Conservation (phyloP, 495 filamentous ascomycete species). For the Pyrenula massariospora region DNA sequence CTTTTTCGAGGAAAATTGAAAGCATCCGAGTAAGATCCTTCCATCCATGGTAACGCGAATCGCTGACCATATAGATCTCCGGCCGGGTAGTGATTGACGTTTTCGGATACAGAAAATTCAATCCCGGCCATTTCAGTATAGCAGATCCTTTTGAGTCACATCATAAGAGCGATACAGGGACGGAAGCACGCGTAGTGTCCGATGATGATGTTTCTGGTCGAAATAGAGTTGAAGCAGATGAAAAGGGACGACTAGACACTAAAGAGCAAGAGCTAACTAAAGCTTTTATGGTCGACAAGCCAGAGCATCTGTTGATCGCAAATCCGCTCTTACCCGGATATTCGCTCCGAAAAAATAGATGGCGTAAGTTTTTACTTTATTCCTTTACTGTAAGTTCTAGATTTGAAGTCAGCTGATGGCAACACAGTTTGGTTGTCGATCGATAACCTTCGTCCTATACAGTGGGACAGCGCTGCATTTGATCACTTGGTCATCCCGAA, state of each 20-base stretch:
- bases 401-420: not conserved
- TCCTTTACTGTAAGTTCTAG: too few species aligned
- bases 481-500: slow-evolving; percentile 24
- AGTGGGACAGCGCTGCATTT: slow-evolving; percentile 25
- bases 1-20: too few species aligned
- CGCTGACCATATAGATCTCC: not conserved
- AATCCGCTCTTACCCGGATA: slow-evolving; percentile 24
- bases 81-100: not conserved
- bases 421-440: slow-evolving; percentile 16
- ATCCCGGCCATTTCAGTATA: not conserved
- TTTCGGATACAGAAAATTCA: not conserved
- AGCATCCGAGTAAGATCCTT: too few species aligned
- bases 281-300: too few species aligned
- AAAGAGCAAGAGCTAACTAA: too few species aligned
- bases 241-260: slow-evolving; percentile 10
- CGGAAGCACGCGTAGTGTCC: too few species aligned
- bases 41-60: too few species aligned
- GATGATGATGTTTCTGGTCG: too few species aligned
- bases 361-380: slow-evolving; percentile 9
- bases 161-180: not conserved
- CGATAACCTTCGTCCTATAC: slow-evolving; percentile 18
- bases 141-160: too few species aligned
- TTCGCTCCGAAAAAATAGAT: slow-evolving; percentile 25
- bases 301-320: slow-evolving; percentile 21
- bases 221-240: slow-evolving; percentile 2